These are phyloP conservation scores for Corrigiola litoralis DNA, from an alignment of 179 eudicot species.

Conservation along the genomic window DNA sequence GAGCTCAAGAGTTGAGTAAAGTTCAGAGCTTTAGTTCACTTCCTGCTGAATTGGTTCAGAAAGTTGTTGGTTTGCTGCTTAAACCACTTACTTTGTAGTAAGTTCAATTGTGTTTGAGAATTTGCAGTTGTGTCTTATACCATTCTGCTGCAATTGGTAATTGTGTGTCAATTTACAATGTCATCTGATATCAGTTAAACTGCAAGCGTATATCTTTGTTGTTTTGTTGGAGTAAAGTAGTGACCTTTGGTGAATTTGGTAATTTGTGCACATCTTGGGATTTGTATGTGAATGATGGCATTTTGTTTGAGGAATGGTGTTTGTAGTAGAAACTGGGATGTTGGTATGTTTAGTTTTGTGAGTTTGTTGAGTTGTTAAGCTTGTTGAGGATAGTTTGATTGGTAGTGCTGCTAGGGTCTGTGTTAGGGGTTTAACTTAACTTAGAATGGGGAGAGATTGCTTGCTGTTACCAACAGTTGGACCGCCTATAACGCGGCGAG, in stretches of 20 bases:
- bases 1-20: slow-evolving; percentile 21
- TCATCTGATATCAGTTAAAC: slow-evolving; percentile 50
- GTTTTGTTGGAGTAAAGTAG: slow-evolving; percentile 16
- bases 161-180: slow-evolving; percentile 23
- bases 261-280: slow-evolving; percentile 19
- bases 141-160: slow-evolving; percentile 16
- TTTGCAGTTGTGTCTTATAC: not conserved
- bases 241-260: slow-evolving; percentile 18
- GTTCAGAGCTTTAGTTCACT: slow-evolving; percentile 16
- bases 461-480: slow-evolving; percentile 61
- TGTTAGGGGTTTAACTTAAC: slow-evolving; percentile 20
- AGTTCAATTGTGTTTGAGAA: slow-evolving; percentile 10
- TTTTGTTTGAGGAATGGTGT: slow-evolving; percentile 23
- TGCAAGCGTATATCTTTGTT: slow-evolving; percentile 11
- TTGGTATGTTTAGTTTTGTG: slow-evolving; percentile 28
- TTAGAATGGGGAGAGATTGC: slow-evolving; percentile 56
- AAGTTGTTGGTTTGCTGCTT: slow-evolving; percentile 17
- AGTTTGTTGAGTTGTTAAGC: slow-evolving; percentile 20
- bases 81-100: slow-evolving; percentile 5
- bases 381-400: slow-evolving; percentile 20
- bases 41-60: not conserved
- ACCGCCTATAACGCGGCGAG: slow-evolving; percentile 87
- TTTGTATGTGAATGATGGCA: slow-evolving; percentile 24
- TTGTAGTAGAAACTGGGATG: slow-evolving; percentile 17
- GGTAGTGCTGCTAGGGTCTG: slow-evolving; percentile 28